Percentiles rank a stretch among this genome's conserved stretches.
These are phyloP conservation scores for Lactarius vividus DNA, from an alignment of 768 basidiomycete species.

Conservation along the genomic window DNA sequence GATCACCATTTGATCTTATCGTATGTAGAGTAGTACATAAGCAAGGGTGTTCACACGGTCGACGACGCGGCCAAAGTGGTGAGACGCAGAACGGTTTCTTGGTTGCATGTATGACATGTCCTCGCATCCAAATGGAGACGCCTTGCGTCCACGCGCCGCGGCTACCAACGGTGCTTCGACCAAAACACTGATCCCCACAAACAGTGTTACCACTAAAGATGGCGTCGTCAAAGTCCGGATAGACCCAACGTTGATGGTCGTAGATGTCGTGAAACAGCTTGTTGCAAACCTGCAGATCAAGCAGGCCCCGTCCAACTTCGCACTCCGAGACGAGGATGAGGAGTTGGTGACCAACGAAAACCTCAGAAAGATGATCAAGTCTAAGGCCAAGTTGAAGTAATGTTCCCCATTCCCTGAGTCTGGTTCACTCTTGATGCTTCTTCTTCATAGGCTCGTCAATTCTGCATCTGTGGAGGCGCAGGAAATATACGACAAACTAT, in stretches of 20 bases:
- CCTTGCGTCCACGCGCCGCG: slow-evolving; percentile 7
- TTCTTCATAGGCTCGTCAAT: slow-evolving; percentile 60
- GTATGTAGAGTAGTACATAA: not conserved
- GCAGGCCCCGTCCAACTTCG: slow-evolving; percentile 68
- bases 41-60: not conserved
- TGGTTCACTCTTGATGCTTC: not conserved
- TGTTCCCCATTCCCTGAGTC: slow-evolving; percentile 29
- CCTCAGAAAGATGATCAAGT: slow-evolving; percentile 74
- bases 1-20: too few relatives aligned
- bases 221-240: slow-evolving; percentile 83
- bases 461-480: slow-evolving; percentile 77
- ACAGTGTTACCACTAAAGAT: slow-evolving; percentile 75
- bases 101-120: slow-evolving; percentile 20
- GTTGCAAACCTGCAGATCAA: slow-evolving; percentile 78
- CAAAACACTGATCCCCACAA: slow-evolving; percentile 69
- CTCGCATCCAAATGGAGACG: slow-evolving; percentile 16
- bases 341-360: slow-evolving; percentile 88
- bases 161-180: slow-evolving; percentile 28
- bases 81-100: not conserved
- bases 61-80: not conserved
- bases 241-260: slow-evolving; percentile 77
- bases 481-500: slow-evolving; percentile 71
- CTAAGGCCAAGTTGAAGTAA: slow-evolving; percentile 75
- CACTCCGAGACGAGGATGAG: slow-evolving; percentile 77
- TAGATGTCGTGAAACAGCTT: slow-evolving; percentile 81